phyloP scores from a whole-genome alignment of 495 filamentous ascomycete species.

The Astrothelium macrocarpum region DNA sequence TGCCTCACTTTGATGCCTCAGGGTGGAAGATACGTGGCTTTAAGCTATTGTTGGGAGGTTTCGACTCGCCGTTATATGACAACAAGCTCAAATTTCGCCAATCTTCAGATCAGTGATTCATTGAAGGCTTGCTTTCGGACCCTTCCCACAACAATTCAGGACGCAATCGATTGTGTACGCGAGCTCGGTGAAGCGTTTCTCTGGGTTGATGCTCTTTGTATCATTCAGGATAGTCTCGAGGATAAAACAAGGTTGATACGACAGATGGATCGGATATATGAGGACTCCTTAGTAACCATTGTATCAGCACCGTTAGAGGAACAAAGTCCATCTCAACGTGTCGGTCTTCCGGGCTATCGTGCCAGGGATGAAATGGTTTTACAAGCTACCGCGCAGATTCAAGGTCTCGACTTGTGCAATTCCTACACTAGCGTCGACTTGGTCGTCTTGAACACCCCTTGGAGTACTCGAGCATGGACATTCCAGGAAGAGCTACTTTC shows the following conservation, averaged over 20 bases:
- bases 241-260: not conserved
- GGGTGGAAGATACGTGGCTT: constrained; percentile 6
- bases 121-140: no score
- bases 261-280: not conserved
- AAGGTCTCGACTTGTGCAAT: not conserved
- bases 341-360: no score
- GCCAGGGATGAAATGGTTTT: not conserved
- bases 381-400: not conserved
- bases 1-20: not conserved
- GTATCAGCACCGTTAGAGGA: not conserved
- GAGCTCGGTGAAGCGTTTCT: constrained; percentile 9
- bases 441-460: no score
- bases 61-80: not conserved
- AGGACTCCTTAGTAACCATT: not conserved
- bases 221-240: constrained; percentile 15
- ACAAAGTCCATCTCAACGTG: not conserved
- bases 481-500: not conserved
- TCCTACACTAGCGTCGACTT: no score
- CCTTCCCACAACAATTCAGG: constrained; percentile 16
- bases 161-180: constrained; percentile 11
- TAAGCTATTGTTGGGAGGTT: constrained; percentile 18
- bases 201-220: constrained; percentile 22
- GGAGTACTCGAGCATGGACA: not conserved
- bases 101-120: not conserved
- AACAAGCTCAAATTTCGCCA: not conserved